phyloP scores from a whole-genome alignment of 192 early-diverging fungal species.

The Umbelopsis isabellina region DNA sequence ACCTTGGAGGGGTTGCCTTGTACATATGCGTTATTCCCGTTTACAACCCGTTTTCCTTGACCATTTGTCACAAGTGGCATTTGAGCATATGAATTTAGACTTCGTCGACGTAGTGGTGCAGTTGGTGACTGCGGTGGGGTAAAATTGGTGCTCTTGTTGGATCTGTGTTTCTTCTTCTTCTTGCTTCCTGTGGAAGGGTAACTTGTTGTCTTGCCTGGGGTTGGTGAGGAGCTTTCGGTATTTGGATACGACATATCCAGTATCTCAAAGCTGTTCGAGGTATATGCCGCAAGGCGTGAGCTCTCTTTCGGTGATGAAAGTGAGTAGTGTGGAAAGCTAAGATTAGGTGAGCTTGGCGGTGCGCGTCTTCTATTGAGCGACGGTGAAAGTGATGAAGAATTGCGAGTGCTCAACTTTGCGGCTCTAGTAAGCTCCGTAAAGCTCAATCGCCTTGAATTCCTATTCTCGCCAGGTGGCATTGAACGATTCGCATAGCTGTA shows the following conservation, averaged over 20 bases:
- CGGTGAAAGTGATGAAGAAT: constrained; percentile 5
- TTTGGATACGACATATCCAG: neutral
- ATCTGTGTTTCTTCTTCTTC: constrained; percentile 12
- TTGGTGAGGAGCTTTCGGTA: neutral
- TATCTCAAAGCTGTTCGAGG: constrained; percentile 14
- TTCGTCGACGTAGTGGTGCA: neutral
- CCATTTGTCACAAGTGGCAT: neutral
- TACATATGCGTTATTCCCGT: neutral
- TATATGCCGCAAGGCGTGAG: neutral
- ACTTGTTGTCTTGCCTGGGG: neutral
- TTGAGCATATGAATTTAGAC: neutral
- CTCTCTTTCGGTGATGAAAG: neutral
- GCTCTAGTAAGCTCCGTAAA: neutral
- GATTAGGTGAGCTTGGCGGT: neutral
- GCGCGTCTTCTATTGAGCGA: constrained; percentile 1
- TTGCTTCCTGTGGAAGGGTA: neutral
- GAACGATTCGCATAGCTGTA: too few relatives aligned
- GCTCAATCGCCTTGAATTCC: neutral
- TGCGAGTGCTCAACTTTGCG: neutral
- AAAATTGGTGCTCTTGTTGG: constrained; percentile 12
- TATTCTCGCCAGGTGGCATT: neutral
- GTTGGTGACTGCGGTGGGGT: neutral
- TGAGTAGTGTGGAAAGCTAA: neutral
- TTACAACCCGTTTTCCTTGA: neutral
- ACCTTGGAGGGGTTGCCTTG: too few relatives aligned